phyloP scores from a whole-genome alignment of 2,329 filamentous ascomycete species.

The Claviceps digitariae region DNA sequence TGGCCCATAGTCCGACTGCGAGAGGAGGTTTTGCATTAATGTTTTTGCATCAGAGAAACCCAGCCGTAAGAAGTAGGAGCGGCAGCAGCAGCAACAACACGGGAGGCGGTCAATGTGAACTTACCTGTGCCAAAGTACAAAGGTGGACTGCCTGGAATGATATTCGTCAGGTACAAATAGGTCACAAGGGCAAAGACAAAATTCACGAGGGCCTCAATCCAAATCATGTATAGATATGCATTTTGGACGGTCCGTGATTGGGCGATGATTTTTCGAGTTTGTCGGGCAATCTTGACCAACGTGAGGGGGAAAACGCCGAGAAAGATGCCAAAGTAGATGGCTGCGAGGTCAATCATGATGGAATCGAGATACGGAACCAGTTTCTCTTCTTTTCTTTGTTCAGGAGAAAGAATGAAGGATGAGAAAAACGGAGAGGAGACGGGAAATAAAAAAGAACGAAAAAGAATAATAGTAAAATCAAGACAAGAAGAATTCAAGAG shows the following conservation, averaged over 20 bases:
- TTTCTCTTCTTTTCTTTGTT: background rate
- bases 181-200: constrained; percentile 14
- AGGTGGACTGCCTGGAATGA: constrained; percentile 7
- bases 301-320: constrained; percentile 15
- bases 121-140: constrained; percentile 7
- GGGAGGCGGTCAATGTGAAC: background rate
- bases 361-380: background rate
- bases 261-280: constrained; percentile 11
- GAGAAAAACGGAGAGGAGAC: background rate
- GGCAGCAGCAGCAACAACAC: background rate
- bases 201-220: constrained; percentile 13
- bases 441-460: too few species aligned
- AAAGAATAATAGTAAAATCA: too few species aligned
- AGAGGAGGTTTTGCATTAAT: too few species aligned
- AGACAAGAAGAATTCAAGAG: background rate
- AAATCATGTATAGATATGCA: constrained; percentile 16
- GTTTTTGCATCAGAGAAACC: too few species aligned
- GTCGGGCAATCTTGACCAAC: constrained; percentile 10
- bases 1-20: constrained; percentile 8
- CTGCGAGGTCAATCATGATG: constrained; percentile 10
- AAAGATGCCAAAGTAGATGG: constrained; percentile 14
- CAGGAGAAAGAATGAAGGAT: background rate
- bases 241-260: constrained; percentile 9
- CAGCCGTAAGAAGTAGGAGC: background rate
- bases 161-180: constrained; percentile 12